phyloP scores from a whole-genome alignment of 345 rosid genomes.

The Brassica carinata region DNA sequence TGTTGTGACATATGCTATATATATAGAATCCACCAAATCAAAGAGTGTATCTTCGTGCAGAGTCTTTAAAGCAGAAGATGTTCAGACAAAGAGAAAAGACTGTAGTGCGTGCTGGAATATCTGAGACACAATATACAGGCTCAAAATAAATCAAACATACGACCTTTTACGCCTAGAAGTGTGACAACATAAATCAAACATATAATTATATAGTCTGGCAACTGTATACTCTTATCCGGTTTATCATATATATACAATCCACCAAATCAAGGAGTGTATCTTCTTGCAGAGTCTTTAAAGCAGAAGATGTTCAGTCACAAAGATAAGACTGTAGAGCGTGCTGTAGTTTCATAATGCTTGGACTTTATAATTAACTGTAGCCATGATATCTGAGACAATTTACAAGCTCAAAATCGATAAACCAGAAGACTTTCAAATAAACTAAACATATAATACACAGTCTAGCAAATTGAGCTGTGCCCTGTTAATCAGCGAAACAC shows the following conservation, averaged over 20 bases:
- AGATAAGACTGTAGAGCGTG: neutral
- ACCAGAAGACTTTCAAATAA: neutral
- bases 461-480: neutral
- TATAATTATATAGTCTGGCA: neutral
- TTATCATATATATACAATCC: neutral
- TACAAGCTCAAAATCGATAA: neutral
- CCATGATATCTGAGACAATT: neutral
- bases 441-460: neutral
- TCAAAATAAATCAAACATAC: neutral
- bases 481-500: neutral
- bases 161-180: neutral
- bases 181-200: neutral
- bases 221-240: neutral
- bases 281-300: constrained; percentile 21
- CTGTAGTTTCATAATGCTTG: neutral
- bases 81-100: constrained; percentile 6
- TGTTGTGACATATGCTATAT: constrained; percentile 23
- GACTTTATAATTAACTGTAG: neutral
- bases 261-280: constrained; percentile 24
- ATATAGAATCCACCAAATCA: constrained; percentile 8
- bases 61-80: constrained; percentile 20
- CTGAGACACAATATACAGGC: neutral
- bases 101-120: neutral
- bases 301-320: constrained; percentile 9
- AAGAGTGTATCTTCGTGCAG: constrained; percentile 24